Percentiles rank a stretch among this genome's conserved stretches.
Evolutionary conservation across 805 yeast genomes (phyloP).

Genomic region (Clavispora asparagi): DNA sequence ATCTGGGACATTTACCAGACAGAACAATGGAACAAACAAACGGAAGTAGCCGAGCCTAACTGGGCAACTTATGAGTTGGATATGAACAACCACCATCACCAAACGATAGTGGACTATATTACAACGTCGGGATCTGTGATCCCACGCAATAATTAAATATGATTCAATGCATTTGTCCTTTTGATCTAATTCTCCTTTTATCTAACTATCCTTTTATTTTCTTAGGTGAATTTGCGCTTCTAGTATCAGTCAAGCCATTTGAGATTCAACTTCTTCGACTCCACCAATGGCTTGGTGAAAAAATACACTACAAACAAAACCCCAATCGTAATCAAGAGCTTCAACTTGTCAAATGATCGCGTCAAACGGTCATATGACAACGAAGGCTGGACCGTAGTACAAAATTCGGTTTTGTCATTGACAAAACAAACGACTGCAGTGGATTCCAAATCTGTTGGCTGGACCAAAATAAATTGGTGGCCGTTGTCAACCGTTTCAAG

Average conservation of each 20-base stretch:
- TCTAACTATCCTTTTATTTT: not conserved
- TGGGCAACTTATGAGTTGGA: constrained; percentile 31
- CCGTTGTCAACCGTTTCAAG: constrained; percentile 13
- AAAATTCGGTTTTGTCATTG: constrained; percentile 62
- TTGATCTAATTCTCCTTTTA: constrained; percentile 1
- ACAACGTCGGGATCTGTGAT: constrained; percentile 5
- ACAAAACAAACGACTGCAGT: constrained; percentile 66
- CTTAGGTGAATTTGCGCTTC: not conserved
- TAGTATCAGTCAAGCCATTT: constrained; percentile 41
- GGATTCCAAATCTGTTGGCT: constrained; percentile 68
- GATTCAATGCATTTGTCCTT: constrained; percentile 4
- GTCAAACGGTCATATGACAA: constrained; percentile 75
- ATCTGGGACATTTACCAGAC: constrained; percentile 33
- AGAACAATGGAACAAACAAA: constrained; percentile 8
- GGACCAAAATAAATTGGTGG: constrained; percentile 20
- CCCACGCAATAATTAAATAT: not conserved
- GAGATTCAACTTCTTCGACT: constrained; percentile 45
- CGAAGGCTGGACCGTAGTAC: constrained; percentile 76
- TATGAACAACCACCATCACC: constrained; percentile 9
- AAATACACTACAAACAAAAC: constrained; percentile 44
- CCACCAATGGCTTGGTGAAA: constrained; percentile 54
- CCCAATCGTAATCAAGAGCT: constrained; percentile 55
- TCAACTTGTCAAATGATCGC: constrained; percentile 59
- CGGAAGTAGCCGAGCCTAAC: constrained; percentile 5
- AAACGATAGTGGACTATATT: constrained; percentile 9